These are phyloP conservation scores for Tuber brumale DNA, from an alignment of 495 filamentous ascomycete genomes.

Conservation along the genomic window DNA sequence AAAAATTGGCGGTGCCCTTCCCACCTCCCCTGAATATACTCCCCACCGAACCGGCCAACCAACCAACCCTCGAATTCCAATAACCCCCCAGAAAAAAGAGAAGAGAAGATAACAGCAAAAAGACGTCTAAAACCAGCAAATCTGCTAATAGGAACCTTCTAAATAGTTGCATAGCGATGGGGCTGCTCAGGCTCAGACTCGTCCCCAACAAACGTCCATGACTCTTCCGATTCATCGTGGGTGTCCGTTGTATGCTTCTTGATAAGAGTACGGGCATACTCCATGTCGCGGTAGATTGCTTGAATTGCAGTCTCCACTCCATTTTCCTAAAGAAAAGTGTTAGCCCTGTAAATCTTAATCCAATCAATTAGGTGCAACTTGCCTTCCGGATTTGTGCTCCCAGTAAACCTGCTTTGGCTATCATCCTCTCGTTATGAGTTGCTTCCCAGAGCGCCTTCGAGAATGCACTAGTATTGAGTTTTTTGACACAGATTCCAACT, in stretches of 20 bases:
- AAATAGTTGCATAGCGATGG: background rate
- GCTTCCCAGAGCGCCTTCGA: conserved; percentile 85
- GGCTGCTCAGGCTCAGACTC: conserved; percentile 53
- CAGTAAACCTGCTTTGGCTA: conserved; percentile 69
- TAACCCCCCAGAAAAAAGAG: background rate
- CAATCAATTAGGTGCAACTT: conserved; percentile 41
- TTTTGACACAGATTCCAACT: conserved; percentile 83
- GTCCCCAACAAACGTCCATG: conserved; percentile 69
- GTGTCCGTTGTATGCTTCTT: conserved; percentile 51
- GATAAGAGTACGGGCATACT: conserved; percentile 87
- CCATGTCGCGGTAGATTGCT: conserved; percentile 87
- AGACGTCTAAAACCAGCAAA: background rate
- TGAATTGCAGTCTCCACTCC: conserved; percentile 86
- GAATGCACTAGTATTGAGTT: conserved; percentile 75
- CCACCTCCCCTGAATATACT: conserved; percentile 1
- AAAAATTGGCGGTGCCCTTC: conserved; percentile 18
- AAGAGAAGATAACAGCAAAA: background rate
- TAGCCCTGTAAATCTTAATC: conserved; percentile 6
- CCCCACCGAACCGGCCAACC: conserved; percentile 3
- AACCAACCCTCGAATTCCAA: conserved; percentile 1
- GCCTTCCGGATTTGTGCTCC: conserved; percentile 83
- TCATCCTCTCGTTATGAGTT: conserved; percentile 81
- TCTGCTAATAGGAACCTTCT: background rate
- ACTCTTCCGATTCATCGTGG: conserved; percentile 57
- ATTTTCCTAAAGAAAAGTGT: conserved; percentile 57